Percentiles rank a stretch among this genome's conserved stretches.
Evolutionary conservation across 2,329 filamentous ascomycete species (phyloP).

Genomic region (Anthostomella pinea): DNA sequence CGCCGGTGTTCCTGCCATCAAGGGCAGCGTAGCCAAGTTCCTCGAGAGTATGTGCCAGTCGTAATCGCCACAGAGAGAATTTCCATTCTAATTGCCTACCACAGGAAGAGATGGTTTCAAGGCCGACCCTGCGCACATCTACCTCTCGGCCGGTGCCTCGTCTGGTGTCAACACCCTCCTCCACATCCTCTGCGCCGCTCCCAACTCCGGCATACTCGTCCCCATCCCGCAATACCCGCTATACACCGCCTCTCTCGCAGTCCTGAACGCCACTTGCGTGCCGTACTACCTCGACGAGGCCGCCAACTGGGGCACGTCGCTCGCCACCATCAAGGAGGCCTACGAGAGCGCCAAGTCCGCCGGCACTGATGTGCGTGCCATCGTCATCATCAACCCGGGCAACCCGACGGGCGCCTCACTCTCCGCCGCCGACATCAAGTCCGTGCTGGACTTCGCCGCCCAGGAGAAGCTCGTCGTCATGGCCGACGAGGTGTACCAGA

Average conservation of each 20-base stretch:
- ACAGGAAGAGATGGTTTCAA: constrained; percentile 83
- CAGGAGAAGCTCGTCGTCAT: constrained; percentile 84
- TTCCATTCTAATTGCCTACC: constrained; percentile 13
- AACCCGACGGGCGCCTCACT: constrained; percentile 94
- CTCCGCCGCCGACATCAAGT: constrained; percentile 71
- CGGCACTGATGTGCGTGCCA: constrained; percentile 83
- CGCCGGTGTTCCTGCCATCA: constrained; percentile 80
- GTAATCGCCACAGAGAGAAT: background rate
- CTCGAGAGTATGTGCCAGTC: constrained; percentile 66
- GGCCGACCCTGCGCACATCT: constrained; percentile 76
- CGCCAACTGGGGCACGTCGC: constrained; percentile 82
- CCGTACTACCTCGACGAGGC: constrained; percentile 92
- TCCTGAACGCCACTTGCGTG: constrained; percentile 82
- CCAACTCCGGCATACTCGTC: constrained; percentile 79
- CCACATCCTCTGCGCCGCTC: constrained; percentile 77
- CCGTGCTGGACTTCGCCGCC: constrained; percentile 82
- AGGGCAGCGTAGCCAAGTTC: constrained; percentile 87
- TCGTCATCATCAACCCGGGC: constrained; percentile 97
- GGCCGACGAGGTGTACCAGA: constrained; percentile 98
- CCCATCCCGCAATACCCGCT: constrained; percentile 98
- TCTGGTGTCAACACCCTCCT: constrained; percentile 93
- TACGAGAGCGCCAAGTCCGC: constrained; percentile 71
- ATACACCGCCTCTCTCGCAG: constrained; percentile 86
- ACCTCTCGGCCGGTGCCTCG: constrained; percentile 87
- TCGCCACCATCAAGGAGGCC: constrained; percentile 71